Percentiles rank a stretch among this genome's conserved stretches.
These are phyloP conservation scores for Macrocybe sp. DNA, from an alignment of 1,284 basidiomycete species.

Conservation along the genomic window DNA sequence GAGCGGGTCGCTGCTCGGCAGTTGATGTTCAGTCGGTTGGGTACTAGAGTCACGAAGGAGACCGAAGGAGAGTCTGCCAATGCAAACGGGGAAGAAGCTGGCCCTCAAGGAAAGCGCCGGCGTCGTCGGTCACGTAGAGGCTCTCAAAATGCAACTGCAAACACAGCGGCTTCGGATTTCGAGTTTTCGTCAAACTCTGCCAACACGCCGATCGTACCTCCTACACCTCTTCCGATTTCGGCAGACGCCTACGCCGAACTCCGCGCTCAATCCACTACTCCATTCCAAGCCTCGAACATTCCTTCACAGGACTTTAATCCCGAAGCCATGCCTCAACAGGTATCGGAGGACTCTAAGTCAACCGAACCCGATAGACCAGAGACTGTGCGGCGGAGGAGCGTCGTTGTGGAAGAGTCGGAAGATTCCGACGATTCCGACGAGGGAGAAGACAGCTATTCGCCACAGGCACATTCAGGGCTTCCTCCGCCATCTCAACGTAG, in stretches of 20 bases:
- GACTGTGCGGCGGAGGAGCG: conserved; percentile 53
- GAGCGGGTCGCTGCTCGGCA: conserved; percentile 67
- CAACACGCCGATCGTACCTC: conserved; percentile 55
- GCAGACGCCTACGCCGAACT: conserved; percentile 30
- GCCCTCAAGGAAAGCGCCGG: conserved; percentile 46
- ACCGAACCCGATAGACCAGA: conserved; percentile 26
- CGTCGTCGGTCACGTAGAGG: conserved; percentile 55
- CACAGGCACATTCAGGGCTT: conserved; percentile 25
- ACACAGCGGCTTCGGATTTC: conserved; percentile 54
- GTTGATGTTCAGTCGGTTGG: conserved; percentile 57
- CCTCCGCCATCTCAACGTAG: conserved; percentile 28
- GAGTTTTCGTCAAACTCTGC: conserved; percentile 56
- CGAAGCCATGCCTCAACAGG: conserved; percentile 18
- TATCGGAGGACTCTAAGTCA: conserved; percentile 13
- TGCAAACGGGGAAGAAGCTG: conserved; percentile 56
- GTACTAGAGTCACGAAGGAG: conserved; percentile 58
- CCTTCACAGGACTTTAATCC: conserved; percentile 24
- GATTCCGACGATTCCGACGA: conserved; percentile 29
- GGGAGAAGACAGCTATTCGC: conserved; percentile 30
- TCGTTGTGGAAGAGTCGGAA: conserved; percentile 55
- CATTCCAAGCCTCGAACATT: conserved; percentile 31
- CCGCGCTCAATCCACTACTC: conserved; percentile 35
- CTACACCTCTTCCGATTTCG: conserved; percentile 41
- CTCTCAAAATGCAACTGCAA: conserved; percentile 38
- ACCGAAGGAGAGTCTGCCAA: conserved; percentile 58